Conservation (phyloP, 1,284 basidiomycete genomes). For the Ustilago shanxiensis region DNA sequence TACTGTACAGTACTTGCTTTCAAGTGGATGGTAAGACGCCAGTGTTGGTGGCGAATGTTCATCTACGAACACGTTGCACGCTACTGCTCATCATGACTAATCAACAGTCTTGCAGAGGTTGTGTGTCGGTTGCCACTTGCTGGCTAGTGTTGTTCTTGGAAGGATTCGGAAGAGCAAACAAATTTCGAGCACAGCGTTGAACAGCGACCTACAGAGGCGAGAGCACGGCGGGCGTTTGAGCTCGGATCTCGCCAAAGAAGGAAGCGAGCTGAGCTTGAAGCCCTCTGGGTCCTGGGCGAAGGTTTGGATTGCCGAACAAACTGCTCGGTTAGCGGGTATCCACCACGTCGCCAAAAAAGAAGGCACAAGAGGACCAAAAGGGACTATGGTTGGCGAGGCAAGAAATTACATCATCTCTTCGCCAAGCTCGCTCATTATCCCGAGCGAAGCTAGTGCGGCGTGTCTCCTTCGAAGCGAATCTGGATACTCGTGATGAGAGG, state of each 20-base stretch:
- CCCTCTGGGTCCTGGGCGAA: background rate
- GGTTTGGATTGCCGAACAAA: constrained; percentile 6
- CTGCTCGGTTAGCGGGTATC: constrained; percentile 7
- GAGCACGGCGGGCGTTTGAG: background rate
- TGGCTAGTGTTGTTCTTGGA: constrained; percentile 1
- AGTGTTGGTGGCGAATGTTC: background rate
- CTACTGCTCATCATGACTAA: constrained; percentile 3
- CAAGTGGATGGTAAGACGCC: too few relatives aligned
- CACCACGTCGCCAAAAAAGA: background rate
- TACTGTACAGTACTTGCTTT: too few relatives aligned
- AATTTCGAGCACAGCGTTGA: too few relatives aligned
- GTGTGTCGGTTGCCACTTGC: background rate
- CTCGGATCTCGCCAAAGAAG: constrained; percentile 7
- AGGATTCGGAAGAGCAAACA: background rate
- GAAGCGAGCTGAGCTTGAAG: constrained; percentile 21
- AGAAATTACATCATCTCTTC: constrained; percentile 15
- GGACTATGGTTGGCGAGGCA: background rate
- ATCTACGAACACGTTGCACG: constrained; percentile 2
- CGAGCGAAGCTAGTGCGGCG: too few relatives aligned
- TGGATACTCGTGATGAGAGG: too few relatives aligned
- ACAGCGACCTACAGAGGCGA: background rate
- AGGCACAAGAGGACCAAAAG: too few relatives aligned
- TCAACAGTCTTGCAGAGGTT: too few relatives aligned
- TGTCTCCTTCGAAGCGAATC: background rate
- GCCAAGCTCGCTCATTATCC: background rate